Percentiles rank a stretch among this genome's conserved stretches.
These are phyloP conservation scores for Bretziella fagacearum DNA, from an alignment of 2,329 filamentous ascomycete genomes.

Conservation along the genomic window DNA sequence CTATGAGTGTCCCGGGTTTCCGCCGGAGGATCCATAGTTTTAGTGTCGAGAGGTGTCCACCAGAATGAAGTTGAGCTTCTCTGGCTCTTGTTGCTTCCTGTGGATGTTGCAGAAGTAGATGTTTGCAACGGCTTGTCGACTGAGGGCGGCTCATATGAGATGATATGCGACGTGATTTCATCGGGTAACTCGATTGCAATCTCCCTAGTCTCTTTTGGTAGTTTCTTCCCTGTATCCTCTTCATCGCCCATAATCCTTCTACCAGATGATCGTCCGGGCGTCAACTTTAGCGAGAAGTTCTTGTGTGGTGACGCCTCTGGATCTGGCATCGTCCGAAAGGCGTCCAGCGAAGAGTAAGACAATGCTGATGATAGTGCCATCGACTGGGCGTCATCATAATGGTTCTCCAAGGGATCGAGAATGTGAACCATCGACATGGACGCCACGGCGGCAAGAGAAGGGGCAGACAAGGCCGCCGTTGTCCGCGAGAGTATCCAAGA, in stretches of 20 bases:
- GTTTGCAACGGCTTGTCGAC: too few species aligned
- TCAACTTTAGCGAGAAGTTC: constrained; percentile 10
- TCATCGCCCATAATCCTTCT: not conserved
- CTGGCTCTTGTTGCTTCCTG: too few species aligned
- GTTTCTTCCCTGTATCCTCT: too few species aligned
- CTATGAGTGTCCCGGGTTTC: too few species aligned
- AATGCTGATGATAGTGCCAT: not conserved
- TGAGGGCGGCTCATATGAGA: not conserved
- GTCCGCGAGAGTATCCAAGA: not conserved
- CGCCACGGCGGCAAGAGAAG: not conserved
- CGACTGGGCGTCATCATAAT: not conserved
- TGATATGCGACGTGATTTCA: not conserved
- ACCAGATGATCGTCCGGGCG: not conserved
- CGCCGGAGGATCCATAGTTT: too few species aligned
- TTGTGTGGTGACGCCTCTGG: constrained; percentile 2
- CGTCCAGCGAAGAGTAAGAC: constrained; percentile 2
- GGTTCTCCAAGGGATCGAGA: not conserved
- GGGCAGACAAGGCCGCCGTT: not conserved
- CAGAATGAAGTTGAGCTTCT: too few species aligned
- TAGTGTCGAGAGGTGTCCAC: too few species aligned
- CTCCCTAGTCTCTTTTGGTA: too few species aligned
- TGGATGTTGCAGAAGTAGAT: too few species aligned
- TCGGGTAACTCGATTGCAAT: not conserved
- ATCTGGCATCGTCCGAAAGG: not conserved
- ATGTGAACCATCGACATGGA: not conserved